Conservation (phyloP, 345 rosid genomes). For the Acer saccharum region DNA sequence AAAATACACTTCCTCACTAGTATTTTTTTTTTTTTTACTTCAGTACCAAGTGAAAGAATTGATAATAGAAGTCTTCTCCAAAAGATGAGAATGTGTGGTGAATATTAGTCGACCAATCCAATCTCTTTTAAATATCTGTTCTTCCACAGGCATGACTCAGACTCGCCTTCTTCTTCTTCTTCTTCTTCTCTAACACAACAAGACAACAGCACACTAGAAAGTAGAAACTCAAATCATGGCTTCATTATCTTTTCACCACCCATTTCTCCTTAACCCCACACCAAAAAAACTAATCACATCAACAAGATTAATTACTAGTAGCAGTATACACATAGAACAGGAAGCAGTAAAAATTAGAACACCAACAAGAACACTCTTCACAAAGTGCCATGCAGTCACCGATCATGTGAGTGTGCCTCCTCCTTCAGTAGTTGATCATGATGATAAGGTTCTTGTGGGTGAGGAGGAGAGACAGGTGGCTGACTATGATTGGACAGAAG, state of each 20-base stretch:
- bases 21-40: too few relatives aligned
- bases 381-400: conserved; percentile 33
- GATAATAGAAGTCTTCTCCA: not conserved
- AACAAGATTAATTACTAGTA: not conserved
- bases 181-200: not conserved
- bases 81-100: conserved; percentile 32
- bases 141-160: not conserved
- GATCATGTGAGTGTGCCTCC: conserved; percentile 24
- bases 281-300: conserved; percentile 16
- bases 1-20: too few relatives aligned
- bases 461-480: conserved; percentile 50
- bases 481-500: conserved; percentile 83
- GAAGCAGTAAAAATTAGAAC: not conserved
- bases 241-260: conserved; percentile 14
- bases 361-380: not conserved
- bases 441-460: conserved; percentile 28
- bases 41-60: not conserved
- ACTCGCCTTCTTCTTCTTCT: too few relatives aligned
- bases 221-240: conserved; percentile 23
- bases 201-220: not conserved
- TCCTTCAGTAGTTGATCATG: conserved; percentile 20
- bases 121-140: not conserved
- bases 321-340: not conserved
- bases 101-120: conserved; percentile 17
- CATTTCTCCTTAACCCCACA: conserved; percentile 18